Base-by-base conservation (phyloP, 2,329 filamentous ascomycete species). In the Pseudogymnoascus sp. region DNA sequence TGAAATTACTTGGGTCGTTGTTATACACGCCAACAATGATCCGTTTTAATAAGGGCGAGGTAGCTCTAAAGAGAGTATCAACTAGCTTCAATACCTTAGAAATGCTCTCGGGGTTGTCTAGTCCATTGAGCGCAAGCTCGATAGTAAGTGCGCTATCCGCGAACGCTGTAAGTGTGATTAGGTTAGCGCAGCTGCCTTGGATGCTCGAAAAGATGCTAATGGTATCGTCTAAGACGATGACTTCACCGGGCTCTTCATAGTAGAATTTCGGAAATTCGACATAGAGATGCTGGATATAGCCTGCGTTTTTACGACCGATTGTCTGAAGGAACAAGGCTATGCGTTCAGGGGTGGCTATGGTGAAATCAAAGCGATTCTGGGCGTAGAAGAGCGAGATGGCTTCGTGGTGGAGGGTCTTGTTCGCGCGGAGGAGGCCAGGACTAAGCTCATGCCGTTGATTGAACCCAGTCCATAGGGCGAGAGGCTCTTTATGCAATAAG, bases 361-460 rank as follows among this genome's bases (percentile, higher is more conserved):
- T 63, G 61, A 70, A 66, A 62, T 68, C 59, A 61, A 70, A 70
- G 41, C 40, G 25, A 63, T 70, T 69, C 33, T 65, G 28, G 38
- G 62, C 25, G 58, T 70, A 70, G 52, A 69, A 62, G n/a, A 67
- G 18, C 25, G 28, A 64, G 62, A 61, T 67, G 37, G 69, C 66
- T 65, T 71, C 67, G 62, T 21, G 49, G 59, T 70, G 63, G 59
- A 70, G 43, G 18, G 61, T 63, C 60, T 69, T 68, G 61, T 66
- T 69, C 37, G 58, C 60, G 40, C 59, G 52, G 35, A 70, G 65
- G 38, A 70, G 64, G 37, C 59, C 59, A 9, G 37, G 31, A 28
- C 37, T 16, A 40, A 40, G 37, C 14, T 40, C 37, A 40, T 16
- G 37, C 16, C 37, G 37, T 16, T 40, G 37, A 16, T 40, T 40